phyloP scores from a whole-genome alignment of 371 early-diverging fungal genomes.

The Mortierella sp. region DNA sequence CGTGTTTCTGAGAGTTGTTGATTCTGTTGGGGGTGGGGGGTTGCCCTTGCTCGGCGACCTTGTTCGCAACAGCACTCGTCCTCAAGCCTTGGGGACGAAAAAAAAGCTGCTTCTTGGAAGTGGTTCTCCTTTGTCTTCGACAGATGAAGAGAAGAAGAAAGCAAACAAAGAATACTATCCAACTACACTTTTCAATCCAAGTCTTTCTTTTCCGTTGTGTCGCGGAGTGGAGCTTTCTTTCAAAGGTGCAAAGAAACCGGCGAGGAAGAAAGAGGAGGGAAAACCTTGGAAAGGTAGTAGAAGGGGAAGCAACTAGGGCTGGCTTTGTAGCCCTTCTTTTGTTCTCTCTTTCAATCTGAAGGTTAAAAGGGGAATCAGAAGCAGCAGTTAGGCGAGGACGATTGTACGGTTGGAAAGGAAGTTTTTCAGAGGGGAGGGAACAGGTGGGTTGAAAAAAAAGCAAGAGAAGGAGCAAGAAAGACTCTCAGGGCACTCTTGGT shows the following conservation, averaged over 20 bases:
- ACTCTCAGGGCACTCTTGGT: no score
- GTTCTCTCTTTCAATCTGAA: background rate
- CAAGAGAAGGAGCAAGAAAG: background rate
- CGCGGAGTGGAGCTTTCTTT: background rate
- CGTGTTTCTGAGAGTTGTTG: slow-evolving; percentile 7
- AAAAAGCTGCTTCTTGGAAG: background rate
- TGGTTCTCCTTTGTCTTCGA: background rate
- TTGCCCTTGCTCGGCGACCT: slow-evolving; percentile 2
- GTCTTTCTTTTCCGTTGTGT: background rate
- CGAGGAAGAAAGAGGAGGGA: slow-evolving; percentile 1
- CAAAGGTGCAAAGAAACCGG: background rate
- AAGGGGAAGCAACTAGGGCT: no score
- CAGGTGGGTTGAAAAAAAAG: background rate
- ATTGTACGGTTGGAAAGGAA: background rate
- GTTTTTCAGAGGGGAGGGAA: background rate
- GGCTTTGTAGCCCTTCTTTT: background rate
- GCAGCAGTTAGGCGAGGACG: slow-evolving; percentile 7
- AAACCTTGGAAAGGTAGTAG: background rate
- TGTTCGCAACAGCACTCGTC: background rate
- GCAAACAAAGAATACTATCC: slow-evolving; percentile 4
- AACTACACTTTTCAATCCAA: background rate
- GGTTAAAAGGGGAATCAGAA: slow-evolving; percentile 1
- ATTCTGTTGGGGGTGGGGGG: background rate
- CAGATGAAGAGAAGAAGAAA: background rate
- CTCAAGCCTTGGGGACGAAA: background rate